Conservation (phyloP, 768 basidiomycete species). For the Leccinum truebloodii region DNA sequence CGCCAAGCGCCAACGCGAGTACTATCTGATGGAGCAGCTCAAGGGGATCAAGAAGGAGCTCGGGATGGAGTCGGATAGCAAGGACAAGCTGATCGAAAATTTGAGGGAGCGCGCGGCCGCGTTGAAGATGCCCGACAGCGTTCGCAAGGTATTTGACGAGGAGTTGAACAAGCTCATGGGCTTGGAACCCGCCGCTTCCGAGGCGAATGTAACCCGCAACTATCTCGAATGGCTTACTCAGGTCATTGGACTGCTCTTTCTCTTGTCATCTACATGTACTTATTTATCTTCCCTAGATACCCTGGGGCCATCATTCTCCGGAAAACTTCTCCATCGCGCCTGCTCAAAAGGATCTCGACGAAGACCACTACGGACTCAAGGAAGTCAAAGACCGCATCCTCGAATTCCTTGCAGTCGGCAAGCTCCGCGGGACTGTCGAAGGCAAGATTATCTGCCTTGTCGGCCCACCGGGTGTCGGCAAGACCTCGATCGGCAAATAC, state of each 20-base stretch:
- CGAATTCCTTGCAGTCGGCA: constrained; percentile 95
- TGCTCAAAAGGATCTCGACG: constrained; percentile 83
- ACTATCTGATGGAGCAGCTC: constrained; percentile 95
- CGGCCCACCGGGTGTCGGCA: constrained; percentile 97
- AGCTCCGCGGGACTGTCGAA: constrained; percentile 90
- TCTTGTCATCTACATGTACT: not conserved
- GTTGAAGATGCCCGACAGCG: constrained; percentile 87
- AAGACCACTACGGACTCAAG: constrained; percentile 91
- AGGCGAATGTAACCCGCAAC: constrained; percentile 92
- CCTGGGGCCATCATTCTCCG: constrained; percentile 93
- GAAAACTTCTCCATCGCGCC: constrained; percentile 91
- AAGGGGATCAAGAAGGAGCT: constrained; percentile 96
- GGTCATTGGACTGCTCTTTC: constrained; percentile 37
- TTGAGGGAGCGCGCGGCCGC: constrained; percentile 81
- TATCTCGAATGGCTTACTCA: constrained; percentile 94
- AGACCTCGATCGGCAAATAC: constrained; percentile 94
- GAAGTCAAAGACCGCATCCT: constrained; percentile 94
- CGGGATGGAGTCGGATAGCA: constrained; percentile 93
- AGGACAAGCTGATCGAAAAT: constrained; percentile 92
- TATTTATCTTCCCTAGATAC: constrained; percentile 55
- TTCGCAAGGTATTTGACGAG: constrained; percentile 94
- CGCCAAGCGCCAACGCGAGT: constrained; percentile 91
- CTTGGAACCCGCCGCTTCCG: constrained; percentile 87
- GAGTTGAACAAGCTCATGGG: constrained; percentile 88
- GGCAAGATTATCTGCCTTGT: constrained; percentile 98